Conservation (phyloP, 345 rosid genomes). For the Bruguiera sexangula region DNA sequence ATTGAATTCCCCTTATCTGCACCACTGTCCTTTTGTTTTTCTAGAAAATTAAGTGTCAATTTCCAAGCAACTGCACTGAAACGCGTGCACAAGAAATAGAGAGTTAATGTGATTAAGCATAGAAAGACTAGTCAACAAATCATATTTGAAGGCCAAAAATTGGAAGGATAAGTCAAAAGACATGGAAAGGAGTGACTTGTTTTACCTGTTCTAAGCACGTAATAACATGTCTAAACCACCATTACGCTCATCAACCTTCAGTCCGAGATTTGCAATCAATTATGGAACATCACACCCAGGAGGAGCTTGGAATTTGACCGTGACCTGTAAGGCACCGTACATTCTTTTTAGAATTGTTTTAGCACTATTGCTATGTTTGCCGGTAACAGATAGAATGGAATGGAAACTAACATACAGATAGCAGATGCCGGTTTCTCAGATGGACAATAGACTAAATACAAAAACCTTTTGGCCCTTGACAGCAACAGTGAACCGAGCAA, state of each 20-base stretch:
- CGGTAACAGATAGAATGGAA: background rate
- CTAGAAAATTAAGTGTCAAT: conserved; percentile 54
- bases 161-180: background rate
- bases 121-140: background rate
- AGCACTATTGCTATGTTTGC: background rate
- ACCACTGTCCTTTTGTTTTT: conserved; percentile 40
- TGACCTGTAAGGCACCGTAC: conserved; percentile 44
- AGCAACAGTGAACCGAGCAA: conserved; percentile 48
- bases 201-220: conserved; percentile 93
- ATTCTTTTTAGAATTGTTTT: conserved; percentile 8
- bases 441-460: background rate
- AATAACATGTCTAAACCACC: conserved; percentile 75
- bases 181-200: background rate
- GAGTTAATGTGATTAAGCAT: background rate
- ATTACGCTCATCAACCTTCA: conserved; percentile 59
- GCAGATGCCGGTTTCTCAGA: background rate
- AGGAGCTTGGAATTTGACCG: conserved; percentile 79
- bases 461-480: conserved; percentile 90
- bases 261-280: conserved; percentile 76
- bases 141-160: background rate
- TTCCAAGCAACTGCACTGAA: conserved; percentile 95
- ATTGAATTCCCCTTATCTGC: conserved; percentile 26
- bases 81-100: conserved; percentile 9
- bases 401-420: conserved; percentile 1
- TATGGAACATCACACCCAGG: conserved; percentile 66